These are phyloP conservation scores for Rhamnella rubrinervis DNA, from an alignment of 331 rosid genomes.

Conservation along the genomic window DNA sequence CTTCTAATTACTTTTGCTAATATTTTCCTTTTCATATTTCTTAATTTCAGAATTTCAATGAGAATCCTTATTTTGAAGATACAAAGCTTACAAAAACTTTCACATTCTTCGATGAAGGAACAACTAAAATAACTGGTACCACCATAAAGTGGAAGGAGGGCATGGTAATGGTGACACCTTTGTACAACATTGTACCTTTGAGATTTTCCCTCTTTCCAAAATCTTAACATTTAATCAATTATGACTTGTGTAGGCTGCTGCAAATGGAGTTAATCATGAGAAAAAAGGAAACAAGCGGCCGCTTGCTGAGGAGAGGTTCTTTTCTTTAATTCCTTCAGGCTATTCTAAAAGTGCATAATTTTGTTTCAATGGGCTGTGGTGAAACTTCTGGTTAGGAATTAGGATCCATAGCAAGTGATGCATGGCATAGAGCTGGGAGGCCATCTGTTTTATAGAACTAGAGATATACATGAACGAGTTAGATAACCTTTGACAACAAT, in stretches of 20 bases:
- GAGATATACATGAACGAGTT: no score
- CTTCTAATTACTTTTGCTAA: constrained; percentile 13
- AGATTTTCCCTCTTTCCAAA: background rate
- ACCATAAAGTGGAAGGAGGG: constrained; percentile 71
- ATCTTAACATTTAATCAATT: background rate
- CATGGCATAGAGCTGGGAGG: no score
- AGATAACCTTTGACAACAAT: no score
- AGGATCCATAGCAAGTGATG: no score
- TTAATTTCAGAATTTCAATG: constrained; percentile 48
- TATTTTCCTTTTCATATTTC: background rate
- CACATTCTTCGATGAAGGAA: constrained; percentile 55
- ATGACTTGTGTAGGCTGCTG: constrained; percentile 42
- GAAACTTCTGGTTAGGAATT: no score
- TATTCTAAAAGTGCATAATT: background rate
- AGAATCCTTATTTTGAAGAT: constrained; percentile 63
- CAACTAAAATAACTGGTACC: constrained; percentile 51
- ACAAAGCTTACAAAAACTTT: constrained; percentile 52
- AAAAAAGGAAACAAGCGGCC: constrained; percentile 59
- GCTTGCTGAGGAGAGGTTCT: constrained; percentile 48
- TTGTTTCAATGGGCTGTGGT: no score
- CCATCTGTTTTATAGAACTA: no score
- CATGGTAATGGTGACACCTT: constrained; percentile 39
- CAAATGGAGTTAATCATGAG: constrained; percentile 50
- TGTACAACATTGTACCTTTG: background rate
- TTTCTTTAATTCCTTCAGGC: constrained; percentile 5